Percentiles rank a stretch among this genome's conserved stretches.
phyloP scores from a whole-genome alignment of 176 grass and related monocot genomes.

The Bothriochloa decipiens region DNA sequence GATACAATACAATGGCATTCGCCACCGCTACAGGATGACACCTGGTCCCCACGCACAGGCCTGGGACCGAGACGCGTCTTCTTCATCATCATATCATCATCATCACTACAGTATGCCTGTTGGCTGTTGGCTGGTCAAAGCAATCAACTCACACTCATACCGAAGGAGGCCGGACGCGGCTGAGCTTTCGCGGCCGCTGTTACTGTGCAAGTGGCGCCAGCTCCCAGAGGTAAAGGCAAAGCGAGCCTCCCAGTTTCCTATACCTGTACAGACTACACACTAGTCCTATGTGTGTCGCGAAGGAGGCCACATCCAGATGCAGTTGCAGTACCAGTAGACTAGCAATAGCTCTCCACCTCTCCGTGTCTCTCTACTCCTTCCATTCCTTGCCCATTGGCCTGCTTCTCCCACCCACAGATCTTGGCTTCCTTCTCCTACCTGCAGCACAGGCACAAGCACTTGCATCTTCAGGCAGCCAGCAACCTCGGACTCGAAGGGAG shows the following conservation, averaged over 20 bases:
- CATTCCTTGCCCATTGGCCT: neutral
- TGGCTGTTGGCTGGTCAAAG: constrained; percentile 22
- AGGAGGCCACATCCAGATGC: constrained; percentile 16
- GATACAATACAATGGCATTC: too few relatives aligned
- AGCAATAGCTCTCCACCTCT: neutral
- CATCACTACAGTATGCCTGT: neutral
- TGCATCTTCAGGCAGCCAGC: neutral
- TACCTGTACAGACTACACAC: too few relatives aligned
- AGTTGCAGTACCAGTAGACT: constrained; percentile 12
- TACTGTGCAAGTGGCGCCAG: neutral
- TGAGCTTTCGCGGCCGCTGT: constrained; percentile 30
- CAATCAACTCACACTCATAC: constrained; percentile 4
- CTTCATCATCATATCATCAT: neutral
- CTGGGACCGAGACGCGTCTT: neutral
- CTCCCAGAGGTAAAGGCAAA: neutral
- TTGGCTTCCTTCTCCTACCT: neutral
- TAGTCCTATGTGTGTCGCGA: too few relatives aligned
- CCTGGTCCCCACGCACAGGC: neutral
- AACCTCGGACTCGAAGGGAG: constrained; percentile 9
- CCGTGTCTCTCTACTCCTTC: neutral
- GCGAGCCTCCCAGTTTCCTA: neutral
- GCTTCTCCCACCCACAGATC: constrained; percentile 14
- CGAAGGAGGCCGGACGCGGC: neutral
- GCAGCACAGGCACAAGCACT: neutral
- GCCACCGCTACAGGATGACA: constrained; percentile 1